Evolutionary conservation across 2,329 filamentous ascomycete genomes (phyloP).

Genomic region (Diaporthe sp.): DNA sequence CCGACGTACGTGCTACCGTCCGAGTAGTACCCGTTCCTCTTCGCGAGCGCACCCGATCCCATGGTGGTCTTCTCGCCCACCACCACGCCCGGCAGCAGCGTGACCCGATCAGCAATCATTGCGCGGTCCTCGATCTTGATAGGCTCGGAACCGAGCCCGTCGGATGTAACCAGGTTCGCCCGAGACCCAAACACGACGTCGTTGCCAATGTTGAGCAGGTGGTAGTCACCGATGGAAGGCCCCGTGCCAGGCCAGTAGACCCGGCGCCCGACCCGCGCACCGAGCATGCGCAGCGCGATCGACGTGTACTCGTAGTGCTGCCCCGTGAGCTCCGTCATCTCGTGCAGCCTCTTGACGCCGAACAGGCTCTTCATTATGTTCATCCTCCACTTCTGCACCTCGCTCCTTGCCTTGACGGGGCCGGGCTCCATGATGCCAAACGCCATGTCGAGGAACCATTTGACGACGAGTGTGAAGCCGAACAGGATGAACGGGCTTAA

Average conservation of each 20-base stretch:
- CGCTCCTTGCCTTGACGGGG: conserved; percentile 49
- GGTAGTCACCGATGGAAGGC: conserved; percentile 66
- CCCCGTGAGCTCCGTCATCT: conserved; percentile 65
- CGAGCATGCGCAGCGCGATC: conserved; percentile 62
- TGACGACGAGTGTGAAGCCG: conserved; percentile 57
- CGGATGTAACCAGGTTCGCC: conserved; percentile 66
- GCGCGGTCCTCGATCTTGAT: conserved; percentile 63
- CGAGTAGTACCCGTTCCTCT: conserved; percentile 59
- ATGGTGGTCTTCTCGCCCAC: conserved; percentile 64
- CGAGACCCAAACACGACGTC: conserved; percentile 73
- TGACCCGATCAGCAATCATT: conserved; percentile 71
- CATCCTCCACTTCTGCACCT: conserved; percentile 60
- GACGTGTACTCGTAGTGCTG: conserved; percentile 70
- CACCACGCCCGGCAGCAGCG: conserved; percentile 64
- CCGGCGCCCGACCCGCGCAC: conserved; percentile 65
- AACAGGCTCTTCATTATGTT: conserved; percentile 60
- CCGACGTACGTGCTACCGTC: conserved; percentile 65
- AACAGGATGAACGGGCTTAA: conserved; percentile 62
- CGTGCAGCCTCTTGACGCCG: conserved; percentile 59
- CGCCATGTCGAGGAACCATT: conserved; percentile 55
- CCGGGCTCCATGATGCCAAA: conserved; percentile 56
- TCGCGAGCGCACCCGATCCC: conserved; percentile 67
- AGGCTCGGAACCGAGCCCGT: conserved; percentile 62
- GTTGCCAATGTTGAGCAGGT: conserved; percentile 68
- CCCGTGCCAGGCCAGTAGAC: conserved; percentile 72